These are phyloP conservation scores for Colletotrichum sublineola DNA, from an alignment of 2,329 filamentous ascomycete species.

Conservation along the genomic window DNA sequence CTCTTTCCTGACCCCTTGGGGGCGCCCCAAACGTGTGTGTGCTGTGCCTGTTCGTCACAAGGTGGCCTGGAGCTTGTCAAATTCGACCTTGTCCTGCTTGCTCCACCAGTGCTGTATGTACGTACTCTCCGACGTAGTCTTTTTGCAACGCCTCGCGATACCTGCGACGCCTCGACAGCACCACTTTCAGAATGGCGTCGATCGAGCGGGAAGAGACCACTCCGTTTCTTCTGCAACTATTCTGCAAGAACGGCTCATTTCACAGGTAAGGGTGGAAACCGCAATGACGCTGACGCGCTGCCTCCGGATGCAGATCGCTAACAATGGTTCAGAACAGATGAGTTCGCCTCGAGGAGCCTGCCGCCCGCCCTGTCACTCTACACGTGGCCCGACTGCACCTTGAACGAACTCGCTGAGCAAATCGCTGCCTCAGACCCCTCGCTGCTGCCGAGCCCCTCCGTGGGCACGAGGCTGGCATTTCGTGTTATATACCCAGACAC, in stretches of 20 bases:
- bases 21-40: slow-evolving; percentile 27
- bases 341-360: slow-evolving; percentile 73
- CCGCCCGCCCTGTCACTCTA: slow-evolving; percentile 83
- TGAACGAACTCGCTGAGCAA: slow-evolving; percentile 84
- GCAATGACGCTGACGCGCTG: not conserved
- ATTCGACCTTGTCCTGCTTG: slow-evolving; percentile 27
- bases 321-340: slow-evolving; percentile 68
- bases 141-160: slow-evolving; percentile 18
- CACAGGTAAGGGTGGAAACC: slow-evolving; percentile 67
- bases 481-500: slow-evolving; percentile 88
- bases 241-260: slow-evolving; percentile 81
- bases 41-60: slow-evolving; percentile 40
- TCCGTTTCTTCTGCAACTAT: slow-evolving; percentile 88
- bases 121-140: slow-evolving; percentile 17
- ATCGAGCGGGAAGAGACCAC: slow-evolving; percentile 76
- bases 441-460: slow-evolving; percentile 78
- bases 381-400: slow-evolving; percentile 85
- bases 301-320: slow-evolving; percentile 1
- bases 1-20: slow-evolving; percentile 13
- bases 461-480: slow-evolving; percentile 89
- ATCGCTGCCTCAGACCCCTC: slow-evolving; percentile 73
- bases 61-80: slow-evolving; percentile 41
- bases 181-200: slow-evolving; percentile 24
- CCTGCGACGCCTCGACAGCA: not conserved
- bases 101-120: slow-evolving; percentile 32